Base-by-base conservation (phyloP, 495 filamentous ascomycete genomes). In the Schizothecium vesticola region DNA sequence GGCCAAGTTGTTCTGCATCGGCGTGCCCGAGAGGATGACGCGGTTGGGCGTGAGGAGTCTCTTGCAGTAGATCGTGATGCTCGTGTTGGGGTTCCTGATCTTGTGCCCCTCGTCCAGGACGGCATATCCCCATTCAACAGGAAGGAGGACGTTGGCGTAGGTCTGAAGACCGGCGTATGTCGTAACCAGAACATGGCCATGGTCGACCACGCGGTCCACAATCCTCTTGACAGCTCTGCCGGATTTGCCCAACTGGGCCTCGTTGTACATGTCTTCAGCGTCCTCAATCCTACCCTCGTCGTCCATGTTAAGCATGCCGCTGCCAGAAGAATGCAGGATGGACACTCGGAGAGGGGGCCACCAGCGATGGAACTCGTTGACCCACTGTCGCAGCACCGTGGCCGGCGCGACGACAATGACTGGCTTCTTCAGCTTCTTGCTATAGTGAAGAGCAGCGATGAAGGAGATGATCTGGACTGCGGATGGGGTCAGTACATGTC, bases 41-140 rank as follows among this genome's bases (percentile, higher is more conserved):
- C 95, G 89, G 75, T 98, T 94, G 3, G 88, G 84, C 8, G 95
- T 98, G 33, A 88, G 84, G 16, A 99, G 83, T 72, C 96, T 91
- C 75, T 98, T 98, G 84, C 91, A 96, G 72, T 91, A 90, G 60
- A 97, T 90, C 0, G 95, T 97, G 66, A 97, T 93, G 0, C 87
- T 88, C 4, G 94, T 91, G 73, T 98, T 93, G 2, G 95, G 95
- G 74, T 98, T 98, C 23, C 94, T 88, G 69, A 99, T 99, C 79
- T 96, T 97, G 79, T 99, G 95, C 11, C 95, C 95, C 82, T 99
- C 95, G 63, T 99, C 95, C 3, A 99, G 87, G 21, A 98, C 91
- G 31, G 92, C 95, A 79, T 93, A 97, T 4, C 89, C 90, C 95
- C 95, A 99, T 57, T 96, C 86, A 1, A 91, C 86, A 1, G 89